Conservation (phyloP, 495 filamentous ascomycete species). For the Penicillium egyptiacum region DNA sequence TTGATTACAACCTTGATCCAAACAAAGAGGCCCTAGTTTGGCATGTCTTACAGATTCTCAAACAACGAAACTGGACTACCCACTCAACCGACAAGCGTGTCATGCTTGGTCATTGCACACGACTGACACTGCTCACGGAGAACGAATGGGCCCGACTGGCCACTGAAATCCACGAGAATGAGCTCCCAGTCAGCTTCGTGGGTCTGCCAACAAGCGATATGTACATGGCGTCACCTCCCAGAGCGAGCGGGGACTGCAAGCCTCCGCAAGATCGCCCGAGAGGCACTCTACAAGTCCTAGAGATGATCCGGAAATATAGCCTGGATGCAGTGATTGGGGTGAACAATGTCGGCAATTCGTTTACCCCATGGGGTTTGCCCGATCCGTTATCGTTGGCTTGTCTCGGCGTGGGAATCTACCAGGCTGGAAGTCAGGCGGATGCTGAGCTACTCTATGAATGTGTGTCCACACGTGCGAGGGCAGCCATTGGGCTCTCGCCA, state of each 20-base stretch:
- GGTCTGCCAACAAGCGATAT: slow-evolving; percentile 73
- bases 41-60: slow-evolving; percentile 52
- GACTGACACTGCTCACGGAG: slow-evolving; percentile 56
- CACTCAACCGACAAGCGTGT: slow-evolving; percentile 46
- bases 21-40: slow-evolving; percentile 49
- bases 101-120: slow-evolving; percentile 69
- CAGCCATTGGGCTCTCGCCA: slow-evolving; percentile 32
- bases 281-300: slow-evolving; percentile 62
- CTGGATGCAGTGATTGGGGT: slow-evolving; percentile 63
- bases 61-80: slow-evolving; percentile 46
- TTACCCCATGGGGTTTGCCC: slow-evolving; percentile 71
- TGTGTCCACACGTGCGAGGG: slow-evolving; percentile 57
- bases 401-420: slow-evolving; percentile 66
- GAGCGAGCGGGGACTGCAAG: slow-evolving; percentile 17
- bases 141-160: slow-evolving; percentile 52
- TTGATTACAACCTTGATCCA: slow-evolving; percentile 66
- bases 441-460: slow-evolving; percentile 62
- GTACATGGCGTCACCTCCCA: slow-evolving; percentile 64
- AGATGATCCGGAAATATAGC: slow-evolving; percentile 60
- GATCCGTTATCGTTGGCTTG: slow-evolving; percentile 67
- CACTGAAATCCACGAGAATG: slow-evolving; percentile 37
- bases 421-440: slow-evolving; percentile 60
- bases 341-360: slow-evolving; percentile 79
- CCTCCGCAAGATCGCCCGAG: slow-evolving; percentile 33
- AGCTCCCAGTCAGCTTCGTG: slow-evolving; percentile 65